Conservation (phyloP, 78 protist species). For the Dictyostelium citrinum region DNA sequence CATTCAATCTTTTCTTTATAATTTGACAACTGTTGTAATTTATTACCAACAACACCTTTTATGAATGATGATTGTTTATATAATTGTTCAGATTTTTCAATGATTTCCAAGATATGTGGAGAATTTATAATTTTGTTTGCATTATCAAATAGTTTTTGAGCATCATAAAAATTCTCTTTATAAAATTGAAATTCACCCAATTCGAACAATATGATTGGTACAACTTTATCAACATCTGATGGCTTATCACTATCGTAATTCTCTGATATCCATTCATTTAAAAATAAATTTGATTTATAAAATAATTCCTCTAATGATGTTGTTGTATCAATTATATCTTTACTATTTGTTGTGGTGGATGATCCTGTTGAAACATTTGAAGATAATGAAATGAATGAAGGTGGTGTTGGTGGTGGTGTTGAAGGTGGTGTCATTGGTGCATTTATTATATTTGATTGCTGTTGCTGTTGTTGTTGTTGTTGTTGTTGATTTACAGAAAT, state of each 20-base stretch:
- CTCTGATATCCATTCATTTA: constrained; percentile 17
- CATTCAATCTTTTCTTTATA: not conserved
- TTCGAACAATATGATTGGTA: constrained; percentile 13
- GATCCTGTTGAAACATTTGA: not conserved
- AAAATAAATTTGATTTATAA: constrained; percentile 16
- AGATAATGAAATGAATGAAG: constrained; percentile 18
- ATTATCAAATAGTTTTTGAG: constrained; percentile 8
- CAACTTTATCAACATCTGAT: not conserved
- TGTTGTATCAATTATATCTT: not conserved
- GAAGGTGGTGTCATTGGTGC: constrained; percentile 34
- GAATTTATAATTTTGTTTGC: not conserved
- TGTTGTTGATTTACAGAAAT: not conserved
- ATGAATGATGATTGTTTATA: not conserved
- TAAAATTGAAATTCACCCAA: constrained; percentile 57
- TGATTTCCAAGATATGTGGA: not conserved
- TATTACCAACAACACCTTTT: not conserved
- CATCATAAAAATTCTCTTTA: constrained; percentile 20
- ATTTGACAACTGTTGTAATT: not conserved
- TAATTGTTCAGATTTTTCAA: not conserved
- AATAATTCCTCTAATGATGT: constrained; percentile 29
- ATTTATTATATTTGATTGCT: not conserved
- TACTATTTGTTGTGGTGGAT: not conserved
- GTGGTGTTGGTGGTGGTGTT: constrained; percentile 76
- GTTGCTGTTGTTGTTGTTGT: constrained; percentile 10
- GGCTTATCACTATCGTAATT: not conserved